These are phyloP conservation scores for Cydonia oblonga DNA, from an alignment of 331 rosid species.

Conservation along the genomic window DNA sequence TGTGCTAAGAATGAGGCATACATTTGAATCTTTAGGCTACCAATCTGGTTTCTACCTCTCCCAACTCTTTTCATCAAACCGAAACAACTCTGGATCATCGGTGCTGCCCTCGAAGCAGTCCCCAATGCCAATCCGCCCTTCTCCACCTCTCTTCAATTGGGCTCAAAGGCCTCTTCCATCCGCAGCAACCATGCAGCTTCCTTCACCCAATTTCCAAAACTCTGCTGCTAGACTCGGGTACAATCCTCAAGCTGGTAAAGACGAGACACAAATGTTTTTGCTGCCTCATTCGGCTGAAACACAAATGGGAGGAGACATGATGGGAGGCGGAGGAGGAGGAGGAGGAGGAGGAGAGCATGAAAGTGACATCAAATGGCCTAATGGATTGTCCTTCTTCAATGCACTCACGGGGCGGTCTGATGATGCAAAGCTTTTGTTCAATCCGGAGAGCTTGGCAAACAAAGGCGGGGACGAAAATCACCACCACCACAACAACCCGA, in stretches of 20 bases:
- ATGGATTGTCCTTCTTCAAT: slow-evolving; percentile 79
- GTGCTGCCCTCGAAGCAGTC: slow-evolving; percentile 57
- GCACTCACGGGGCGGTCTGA: slow-evolving; percentile 77
- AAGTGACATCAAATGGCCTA: slow-evolving; percentile 86
- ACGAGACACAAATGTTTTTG: slow-evolving; percentile 70
- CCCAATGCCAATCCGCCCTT: slow-evolving; percentile 57
- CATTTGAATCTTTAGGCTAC: slow-evolving; percentile 89
- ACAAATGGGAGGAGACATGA: slow-evolving; percentile 67
- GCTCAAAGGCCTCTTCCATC: slow-evolving; percentile 66
- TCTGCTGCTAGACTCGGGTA: slow-evolving; percentile 47
- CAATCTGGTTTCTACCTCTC: slow-evolving; percentile 95
- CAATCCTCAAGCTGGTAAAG: slow-evolving; percentile 47
- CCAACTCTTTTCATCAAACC: slow-evolving; percentile 83
- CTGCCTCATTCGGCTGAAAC: slow-evolving; percentile 62
- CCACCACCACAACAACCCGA: slow-evolving; percentile 11
- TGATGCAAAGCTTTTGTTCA: slow-evolving; percentile 75
- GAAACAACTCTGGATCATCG: slow-evolving; percentile 55
- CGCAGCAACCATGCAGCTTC: slow-evolving; percentile 44
- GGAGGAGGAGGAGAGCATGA: slow-evolving; percentile 46
- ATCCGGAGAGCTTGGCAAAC: slow-evolving; percentile 52
- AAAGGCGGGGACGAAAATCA: slow-evolving; percentile 41
- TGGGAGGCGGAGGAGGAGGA: slow-evolving; percentile 19
- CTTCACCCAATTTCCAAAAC: slow-evolving; percentile 62
- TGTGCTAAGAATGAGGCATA: slow-evolving; percentile 96
- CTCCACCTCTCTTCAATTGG: slow-evolving; percentile 80